These are phyloP conservation scores for Sutorius eximius DNA, from an alignment of 1,284 basidiomycete species.

Conservation along the genomic window DNA sequence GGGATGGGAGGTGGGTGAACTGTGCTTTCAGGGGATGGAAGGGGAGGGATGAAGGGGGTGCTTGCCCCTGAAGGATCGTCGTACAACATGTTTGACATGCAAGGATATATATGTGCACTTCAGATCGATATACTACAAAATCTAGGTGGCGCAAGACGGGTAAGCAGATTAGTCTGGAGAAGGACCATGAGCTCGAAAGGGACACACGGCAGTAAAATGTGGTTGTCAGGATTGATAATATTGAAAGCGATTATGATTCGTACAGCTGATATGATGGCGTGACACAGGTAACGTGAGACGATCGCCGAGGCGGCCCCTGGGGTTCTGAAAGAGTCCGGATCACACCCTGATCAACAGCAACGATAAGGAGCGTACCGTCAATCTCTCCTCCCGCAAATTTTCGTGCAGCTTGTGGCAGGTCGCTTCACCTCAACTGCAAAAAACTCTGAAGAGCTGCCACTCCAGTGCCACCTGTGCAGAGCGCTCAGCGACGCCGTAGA, in stretches of 20 bases:
- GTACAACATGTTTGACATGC: slow-evolving; percentile 24
- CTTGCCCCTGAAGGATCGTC: slow-evolving; percentile 32
- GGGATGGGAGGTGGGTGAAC: slow-evolving; percentile 31
- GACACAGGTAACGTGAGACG: slow-evolving; percentile 3
- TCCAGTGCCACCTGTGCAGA: neutral
- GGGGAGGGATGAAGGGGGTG: slow-evolving; percentile 35
- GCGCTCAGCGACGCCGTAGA: neutral
- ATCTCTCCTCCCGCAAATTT: neutral
- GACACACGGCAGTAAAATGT: slow-evolving; percentile 14
- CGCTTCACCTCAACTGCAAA: slow-evolving; percentile 4
- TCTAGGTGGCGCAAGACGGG: slow-evolving; percentile 12
- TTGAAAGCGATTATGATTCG: slow-evolving; percentile 15
- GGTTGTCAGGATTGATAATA: slow-evolving; percentile 8
- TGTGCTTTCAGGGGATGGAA: slow-evolving; percentile 31
- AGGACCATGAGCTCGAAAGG: neutral
- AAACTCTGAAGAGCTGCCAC: neutral
- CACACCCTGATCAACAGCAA: neutral
- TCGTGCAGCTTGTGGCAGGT: slow-evolving; percentile 4
- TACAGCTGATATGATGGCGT: slow-evolving; percentile 6
- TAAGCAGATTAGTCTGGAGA: slow-evolving; percentile 5
- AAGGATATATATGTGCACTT: slow-evolving; percentile 26
- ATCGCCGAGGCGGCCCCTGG: neutral
- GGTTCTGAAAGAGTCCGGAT: slow-evolving; percentile 14
- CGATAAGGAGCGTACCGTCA: slow-evolving; percentile 6
- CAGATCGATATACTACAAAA: slow-evolving; percentile 25